A percentile compares a stretch with the other conserved stretches of the same genome.
Evolutionary conservation across 768 basidiomycete species (phyloP).

Genomic region (Boletus rufocinnamomeus): DNA sequence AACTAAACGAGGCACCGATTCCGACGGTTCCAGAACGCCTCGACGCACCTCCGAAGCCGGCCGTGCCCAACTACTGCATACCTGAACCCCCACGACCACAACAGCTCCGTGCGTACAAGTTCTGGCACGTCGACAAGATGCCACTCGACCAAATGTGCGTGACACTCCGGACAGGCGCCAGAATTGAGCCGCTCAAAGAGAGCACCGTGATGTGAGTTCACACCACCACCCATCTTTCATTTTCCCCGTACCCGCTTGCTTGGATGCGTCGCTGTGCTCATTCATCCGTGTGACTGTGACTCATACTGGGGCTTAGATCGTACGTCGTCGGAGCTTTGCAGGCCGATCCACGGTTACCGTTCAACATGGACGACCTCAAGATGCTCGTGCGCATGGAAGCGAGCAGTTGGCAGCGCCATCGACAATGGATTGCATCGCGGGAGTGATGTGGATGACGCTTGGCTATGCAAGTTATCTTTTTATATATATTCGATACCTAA

Average conservation of each 20-base stretch:
- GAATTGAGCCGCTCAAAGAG: constrained; percentile 44
- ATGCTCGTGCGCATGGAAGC: constrained; percentile 42
- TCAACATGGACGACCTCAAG: constrained; percentile 36
- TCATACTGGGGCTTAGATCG: constrained; percentile 32
- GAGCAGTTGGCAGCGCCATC: constrained; percentile 44
- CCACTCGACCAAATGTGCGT: constrained; percentile 43
- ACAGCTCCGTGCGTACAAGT: constrained; percentile 45
- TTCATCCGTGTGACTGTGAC: not conserved
- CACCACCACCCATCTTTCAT: not conserved
- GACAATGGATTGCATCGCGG: constrained; percentile 38
- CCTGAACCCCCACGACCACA: constrained; percentile 37
- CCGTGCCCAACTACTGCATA: constrained; percentile 28
- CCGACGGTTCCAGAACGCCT: not conserved
- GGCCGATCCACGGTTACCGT: constrained; percentile 41
- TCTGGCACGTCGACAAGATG: constrained; percentile 43
- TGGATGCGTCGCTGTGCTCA: not conserved
- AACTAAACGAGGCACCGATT: not conserved
- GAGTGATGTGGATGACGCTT: constrained; percentile 9
- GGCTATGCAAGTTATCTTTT: not conserved
- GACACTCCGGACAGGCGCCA: constrained; percentile 32
- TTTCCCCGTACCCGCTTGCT: not conserved
- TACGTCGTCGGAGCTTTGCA: constrained; percentile 46
- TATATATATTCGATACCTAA: not conserved
- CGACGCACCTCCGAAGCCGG: not conserved
- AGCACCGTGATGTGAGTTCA: constrained; percentile 52